Conservation (phyloP, 2,329 filamentous ascomycete species). For the Diplodia corticola region DNA sequence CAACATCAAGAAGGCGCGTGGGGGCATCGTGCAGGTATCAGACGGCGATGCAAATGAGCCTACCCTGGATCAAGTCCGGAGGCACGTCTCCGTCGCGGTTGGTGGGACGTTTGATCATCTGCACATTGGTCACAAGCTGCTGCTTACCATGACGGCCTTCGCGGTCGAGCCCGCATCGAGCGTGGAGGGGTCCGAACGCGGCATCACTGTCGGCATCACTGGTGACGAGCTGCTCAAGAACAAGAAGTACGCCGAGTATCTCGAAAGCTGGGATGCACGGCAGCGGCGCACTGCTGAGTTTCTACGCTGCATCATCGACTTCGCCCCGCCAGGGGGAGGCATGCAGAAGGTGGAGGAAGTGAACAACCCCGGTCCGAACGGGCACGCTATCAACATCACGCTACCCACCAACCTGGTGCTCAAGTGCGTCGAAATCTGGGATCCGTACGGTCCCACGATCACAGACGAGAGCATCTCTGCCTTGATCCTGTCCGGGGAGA, state of each 20-base stretch:
- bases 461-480: conserved; percentile 76
- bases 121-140: conserved; percentile 92
- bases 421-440: conserved; percentile 80
- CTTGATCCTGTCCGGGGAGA: conserved; percentile 86
- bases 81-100: conserved; percentile 69
- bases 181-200: conserved; percentile 42
- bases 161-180: conserved; percentile 53
- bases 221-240: conserved; percentile 82
- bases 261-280: conserved; percentile 78
- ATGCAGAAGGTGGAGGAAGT: conserved; percentile 48
- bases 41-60: conserved; percentile 20
- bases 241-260: conserved; percentile 80
- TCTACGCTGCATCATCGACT: conserved; percentile 61
- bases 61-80: conserved; percentile 22
- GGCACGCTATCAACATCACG: conserved; percentile 55
- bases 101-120: conserved; percentile 97
- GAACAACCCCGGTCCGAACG: conserved; percentile 49
- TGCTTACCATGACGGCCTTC: conserved; percentile 83
- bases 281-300: conserved; percentile 71
- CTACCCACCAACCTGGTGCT: conserved; percentile 67
- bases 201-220: conserved; percentile 81
- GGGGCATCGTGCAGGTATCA: conserved; percentile 36
- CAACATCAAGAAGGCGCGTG: conserved; percentile 39
- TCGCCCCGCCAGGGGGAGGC: conserved; percentile 52
- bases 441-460: conserved; percentile 88